Base-by-base conservation (phyloP, 257 asterid genomes). In the Jacaranda mimosifolia region DNA sequence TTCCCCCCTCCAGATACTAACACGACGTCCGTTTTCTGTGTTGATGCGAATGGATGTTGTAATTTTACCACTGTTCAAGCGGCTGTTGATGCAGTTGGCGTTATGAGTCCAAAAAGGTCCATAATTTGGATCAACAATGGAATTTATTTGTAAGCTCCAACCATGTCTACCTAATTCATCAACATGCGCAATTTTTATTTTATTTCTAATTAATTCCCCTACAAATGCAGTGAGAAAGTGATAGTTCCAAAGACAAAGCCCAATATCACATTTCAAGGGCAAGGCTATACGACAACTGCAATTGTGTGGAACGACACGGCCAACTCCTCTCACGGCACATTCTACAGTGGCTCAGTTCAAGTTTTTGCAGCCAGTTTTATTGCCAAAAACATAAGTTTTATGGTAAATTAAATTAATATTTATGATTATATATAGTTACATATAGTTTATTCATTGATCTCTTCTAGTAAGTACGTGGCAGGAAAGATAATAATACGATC, bases 211-310 rank as follows among this genome's bases (percentile, higher is more conserved):
- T 39, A 67, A 53, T 13, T 46, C 69, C 12, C 45, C 64, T 18
- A 10, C 3, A 7, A 66, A 62, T 80, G 18, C 82, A 95, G 99
- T 78, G 99, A 93, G 83, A 93, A 91, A 75, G 97, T 95, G n/a
- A 88, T 64, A 3, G 77, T 93, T 38, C 94, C 94, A 13, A 93
- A 48, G 76, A 82, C 75, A 63, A 95, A 95, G 85, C 83, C 93
- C 0, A 95, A 95, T 49, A 83, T 95, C 77, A 93, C 99, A 11
- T 95, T 93, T 46, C 98, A 93, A 87, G 97, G 99, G 72, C 99
- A 95, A 85, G 98, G 98, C 18, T 95, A 78, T 38, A 90, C 93
- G 18, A 77, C 98, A 70, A 95, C 99, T 0, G 97, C 97, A 63
- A 93, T 95, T 9, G 85, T 85, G 42, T 95, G 97, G 97, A 95